phyloP scores from a whole-genome alignment of 2,329 filamentous ascomycete genomes.

The Thermochaetoides dissita region DNA sequence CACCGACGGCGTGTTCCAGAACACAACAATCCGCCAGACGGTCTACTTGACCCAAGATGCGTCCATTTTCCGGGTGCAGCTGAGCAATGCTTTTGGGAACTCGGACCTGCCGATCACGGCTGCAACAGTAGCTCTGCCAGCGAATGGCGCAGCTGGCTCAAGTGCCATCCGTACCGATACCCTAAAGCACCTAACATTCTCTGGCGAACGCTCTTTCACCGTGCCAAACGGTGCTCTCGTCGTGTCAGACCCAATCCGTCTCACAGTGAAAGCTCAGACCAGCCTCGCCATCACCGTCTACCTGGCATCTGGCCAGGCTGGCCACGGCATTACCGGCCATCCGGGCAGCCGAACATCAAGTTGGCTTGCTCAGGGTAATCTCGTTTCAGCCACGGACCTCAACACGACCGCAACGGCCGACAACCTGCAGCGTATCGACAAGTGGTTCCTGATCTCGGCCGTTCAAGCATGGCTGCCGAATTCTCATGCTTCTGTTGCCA shows the following conservation, averaged over 20 bases:
- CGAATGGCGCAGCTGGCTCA: slow-evolving; percentile 35
- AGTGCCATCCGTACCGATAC: slow-evolving; percentile 33
- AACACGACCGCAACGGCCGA: slow-evolving; percentile 10
- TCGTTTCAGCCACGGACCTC: slow-evolving; percentile 29
- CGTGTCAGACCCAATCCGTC: slow-evolving; percentile 44
- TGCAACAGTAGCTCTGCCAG: slow-evolving; percentile 39
- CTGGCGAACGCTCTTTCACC: slow-evolving; percentile 32
- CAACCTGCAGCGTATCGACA: slow-evolving; percentile 20
- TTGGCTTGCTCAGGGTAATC: slow-evolving; percentile 40
- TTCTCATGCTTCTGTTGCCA: slow-evolving; percentile 30
- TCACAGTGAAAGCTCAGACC: slow-evolving; percentile 32
- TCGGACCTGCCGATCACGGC: slow-evolving; percentile 43
- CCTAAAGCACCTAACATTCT: slow-evolving; percentile 39
- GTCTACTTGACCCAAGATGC: slow-evolving; percentile 40
- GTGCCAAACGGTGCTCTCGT: slow-evolving; percentile 41
- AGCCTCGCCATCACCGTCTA: slow-evolving; percentile 45
- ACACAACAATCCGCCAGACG: slow-evolving; percentile 49
- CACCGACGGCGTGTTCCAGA: slow-evolving; percentile 36
- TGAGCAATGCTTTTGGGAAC: slow-evolving; percentile 48
- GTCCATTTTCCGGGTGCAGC: slow-evolving; percentile 39
- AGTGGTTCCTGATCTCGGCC: slow-evolving; percentile 47
- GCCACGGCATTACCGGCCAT: slow-evolving; percentile 43
- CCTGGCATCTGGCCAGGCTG: slow-evolving; percentile 38
- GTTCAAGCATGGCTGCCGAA: slow-evolving; percentile 38
- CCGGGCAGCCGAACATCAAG: slow-evolving; percentile 46